A percentile compares a stretch with the other conserved stretches of the same genome.
Evolutionary conservation across 176 grass and related monocot species (phyloP).

Genomic region (Carex cristatella): DNA sequence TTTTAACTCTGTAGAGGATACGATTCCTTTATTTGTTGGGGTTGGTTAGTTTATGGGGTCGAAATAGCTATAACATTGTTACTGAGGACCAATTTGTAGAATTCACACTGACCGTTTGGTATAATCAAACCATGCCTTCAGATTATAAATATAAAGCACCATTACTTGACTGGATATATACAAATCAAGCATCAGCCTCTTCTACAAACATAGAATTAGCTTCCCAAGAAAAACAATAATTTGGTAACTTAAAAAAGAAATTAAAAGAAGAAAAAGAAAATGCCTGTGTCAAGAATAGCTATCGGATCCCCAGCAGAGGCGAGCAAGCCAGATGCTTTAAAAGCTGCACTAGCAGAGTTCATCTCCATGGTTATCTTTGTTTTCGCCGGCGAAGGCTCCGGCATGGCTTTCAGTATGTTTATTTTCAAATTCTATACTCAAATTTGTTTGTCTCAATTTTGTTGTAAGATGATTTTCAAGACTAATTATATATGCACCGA

Average conservation of each 20-base stretch:
- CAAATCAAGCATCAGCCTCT: neutral
- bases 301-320: constrained; percentile 23
- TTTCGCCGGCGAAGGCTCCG: constrained; percentile 47
- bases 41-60: neutral
- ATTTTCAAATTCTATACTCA: neutral
- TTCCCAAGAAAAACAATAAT: neutral
- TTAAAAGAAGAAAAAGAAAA: neutral
- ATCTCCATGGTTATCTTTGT: constrained; percentile 42
- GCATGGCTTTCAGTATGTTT: constrained; percentile 40
- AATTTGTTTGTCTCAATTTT: neutral
- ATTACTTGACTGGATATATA: neutral
- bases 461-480: neutral
- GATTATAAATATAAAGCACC: neutral
- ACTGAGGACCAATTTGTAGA: neutral
- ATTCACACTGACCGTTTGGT: neutral
- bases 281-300: constrained; percentile 35
- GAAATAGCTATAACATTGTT: neutral
- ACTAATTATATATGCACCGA: neutral
- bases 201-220: neutral
- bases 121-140: neutral
- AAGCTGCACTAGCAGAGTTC: constrained; percentile 39
- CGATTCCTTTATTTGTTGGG: neutral
- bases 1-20: too few relatives aligned
- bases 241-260: neutral
- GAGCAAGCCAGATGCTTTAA: constrained; percentile 28